Conservation (phyloP, 2,329 filamentous ascomycete genomes). For the Hortaea werneckii region DNA sequence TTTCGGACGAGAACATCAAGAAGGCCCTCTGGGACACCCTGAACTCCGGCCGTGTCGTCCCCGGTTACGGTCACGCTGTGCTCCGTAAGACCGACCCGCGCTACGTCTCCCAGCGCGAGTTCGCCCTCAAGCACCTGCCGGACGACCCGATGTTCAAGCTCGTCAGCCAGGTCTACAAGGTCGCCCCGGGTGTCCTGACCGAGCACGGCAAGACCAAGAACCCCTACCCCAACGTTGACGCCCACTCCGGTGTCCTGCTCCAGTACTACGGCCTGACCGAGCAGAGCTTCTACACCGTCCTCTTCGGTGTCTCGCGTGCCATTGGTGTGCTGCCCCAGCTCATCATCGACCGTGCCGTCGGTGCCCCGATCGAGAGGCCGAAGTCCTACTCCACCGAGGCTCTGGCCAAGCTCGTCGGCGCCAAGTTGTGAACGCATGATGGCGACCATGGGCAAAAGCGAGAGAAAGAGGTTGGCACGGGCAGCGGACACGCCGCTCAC, state of each 20-base stretch:
- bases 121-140: constrained; percentile 86
- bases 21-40: constrained; percentile 98
- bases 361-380: constrained; percentile 94
- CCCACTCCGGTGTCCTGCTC: constrained; percentile 96
- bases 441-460: constrained; percentile 1
- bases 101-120: constrained; percentile 96
- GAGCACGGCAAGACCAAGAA: constrained; percentile 99
- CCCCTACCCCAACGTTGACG: constrained; percentile 97
- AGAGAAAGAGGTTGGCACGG: not conserved
- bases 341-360: constrained; percentile 97
- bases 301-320: constrained; percentile 96
- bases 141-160: constrained; percentile 99
- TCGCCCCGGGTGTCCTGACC: constrained; percentile 90
- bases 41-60: constrained; percentile 90
- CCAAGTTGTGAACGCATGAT: constrained; percentile 62
- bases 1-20: constrained; percentile 92
- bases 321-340: constrained; percentile 98
- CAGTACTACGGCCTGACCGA: constrained; percentile 99
- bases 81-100: constrained; percentile 99
- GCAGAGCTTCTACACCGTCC: constrained; percentile 99
- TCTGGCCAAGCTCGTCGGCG: constrained; percentile 84
- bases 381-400: constrained; percentile 98
- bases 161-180: constrained; percentile 99
- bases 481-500: constrained; percentile 2
- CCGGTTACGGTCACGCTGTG: constrained; percentile 96